Conservation (phyloP, 2,329 filamentous ascomycete genomes). For the Trichoderma sp. region DNA sequence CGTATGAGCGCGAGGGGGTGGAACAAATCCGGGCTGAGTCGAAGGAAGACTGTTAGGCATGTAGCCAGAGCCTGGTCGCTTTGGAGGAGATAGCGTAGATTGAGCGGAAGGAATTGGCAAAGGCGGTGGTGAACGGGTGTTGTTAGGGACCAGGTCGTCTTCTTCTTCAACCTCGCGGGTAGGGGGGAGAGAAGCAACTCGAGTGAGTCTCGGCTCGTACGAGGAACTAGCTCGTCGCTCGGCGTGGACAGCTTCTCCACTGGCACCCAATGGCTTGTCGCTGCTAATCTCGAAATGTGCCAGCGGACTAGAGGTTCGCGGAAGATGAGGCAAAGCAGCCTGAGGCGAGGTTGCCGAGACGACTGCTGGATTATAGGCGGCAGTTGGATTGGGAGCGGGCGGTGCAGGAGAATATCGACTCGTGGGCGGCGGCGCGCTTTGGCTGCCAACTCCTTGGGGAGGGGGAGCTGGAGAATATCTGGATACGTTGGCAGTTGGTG, state of each 20-base stretch:
- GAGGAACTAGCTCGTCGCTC: conserved; percentile 55
- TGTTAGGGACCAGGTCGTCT: conserved; percentile 33
- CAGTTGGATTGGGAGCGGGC: conserved; percentile 43
- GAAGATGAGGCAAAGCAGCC: conserved; percentile 58
- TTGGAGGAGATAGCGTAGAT: conserved; percentile 57
- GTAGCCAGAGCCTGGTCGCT: conserved; percentile 55
- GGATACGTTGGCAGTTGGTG: conserved; percentile 41
- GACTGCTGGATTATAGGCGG: conserved; percentile 44
- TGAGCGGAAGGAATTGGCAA: conserved; percentile 41
- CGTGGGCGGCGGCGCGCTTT: conserved; percentile 43
- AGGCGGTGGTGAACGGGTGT: conserved; percentile 32
- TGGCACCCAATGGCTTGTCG: conserved; percentile 39
- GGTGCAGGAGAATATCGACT: conserved; percentile 58
- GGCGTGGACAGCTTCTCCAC: conserved; percentile 45
- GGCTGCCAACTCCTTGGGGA: conserved; percentile 42
- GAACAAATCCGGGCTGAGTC: conserved; percentile 48
- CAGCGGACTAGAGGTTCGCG: conserved; percentile 65
- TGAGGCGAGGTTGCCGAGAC: conserved; percentile 43
- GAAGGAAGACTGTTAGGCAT: conserved; percentile 43
- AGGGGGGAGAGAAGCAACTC: conserved; percentile 60
- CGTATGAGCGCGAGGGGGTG: conserved; percentile 62
- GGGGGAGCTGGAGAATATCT: conserved; percentile 65
- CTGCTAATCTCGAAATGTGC: conserved; percentile 62
- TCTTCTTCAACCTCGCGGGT: conserved; percentile 64
- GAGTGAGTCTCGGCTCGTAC: conserved; percentile 56